Percentiles rank a stretch among this genome's conserved stretches.
Evolutionary conservation across 1,284 basidiomycete species (phyloP).

Genomic region (Rhizoctonia solani): DNA sequence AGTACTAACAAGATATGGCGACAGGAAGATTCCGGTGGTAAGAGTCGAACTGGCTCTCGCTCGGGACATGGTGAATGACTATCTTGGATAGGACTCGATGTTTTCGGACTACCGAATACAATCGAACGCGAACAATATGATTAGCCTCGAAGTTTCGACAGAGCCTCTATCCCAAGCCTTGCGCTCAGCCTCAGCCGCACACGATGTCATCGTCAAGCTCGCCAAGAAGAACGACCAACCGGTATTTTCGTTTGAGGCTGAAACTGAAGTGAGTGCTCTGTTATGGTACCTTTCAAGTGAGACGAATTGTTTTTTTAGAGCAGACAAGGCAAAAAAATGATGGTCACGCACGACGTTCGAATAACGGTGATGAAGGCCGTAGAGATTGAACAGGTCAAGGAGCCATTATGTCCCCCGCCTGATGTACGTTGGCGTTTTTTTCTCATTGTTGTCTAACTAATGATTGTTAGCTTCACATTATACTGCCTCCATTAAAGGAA

Average conservation of each 20-base stretch:
- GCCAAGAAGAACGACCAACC: conserved; percentile 80
- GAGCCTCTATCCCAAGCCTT: conserved; percentile 79
- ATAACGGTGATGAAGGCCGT: conserved; percentile 76
- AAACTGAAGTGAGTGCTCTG: conserved; percentile 37
- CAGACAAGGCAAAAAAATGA: conserved; percentile 47
- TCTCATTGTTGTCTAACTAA: conserved; percentile 5
- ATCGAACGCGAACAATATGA: conserved; percentile 83
- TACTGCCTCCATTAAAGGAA: conserved; percentile 77
- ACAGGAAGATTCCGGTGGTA: conserved; percentile 48
- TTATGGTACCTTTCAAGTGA: neutral
- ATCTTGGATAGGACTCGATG: conserved; percentile 70
- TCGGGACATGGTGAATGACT: too few species aligned
- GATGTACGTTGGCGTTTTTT: conserved; percentile 59
- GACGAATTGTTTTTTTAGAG: conserved; percentile 33
- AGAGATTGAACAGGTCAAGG: conserved; percentile 72
- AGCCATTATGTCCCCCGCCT: conserved; percentile 86
- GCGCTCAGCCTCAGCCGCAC: conserved; percentile 62
- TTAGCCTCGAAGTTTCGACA: conserved; percentile 70
- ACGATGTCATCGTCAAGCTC: conserved; percentile 78
- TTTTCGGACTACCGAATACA: conserved; percentile 86
- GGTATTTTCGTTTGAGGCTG: conserved; percentile 66
- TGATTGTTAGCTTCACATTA: conserved; percentile 69
- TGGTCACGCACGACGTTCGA: conserved; percentile 70
- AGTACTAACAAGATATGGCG: neutral
- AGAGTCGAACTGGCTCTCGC: too few species aligned